Conservation (phyloP, 768 basidiomycete species). For the Lentinus tigrinus region DNA sequence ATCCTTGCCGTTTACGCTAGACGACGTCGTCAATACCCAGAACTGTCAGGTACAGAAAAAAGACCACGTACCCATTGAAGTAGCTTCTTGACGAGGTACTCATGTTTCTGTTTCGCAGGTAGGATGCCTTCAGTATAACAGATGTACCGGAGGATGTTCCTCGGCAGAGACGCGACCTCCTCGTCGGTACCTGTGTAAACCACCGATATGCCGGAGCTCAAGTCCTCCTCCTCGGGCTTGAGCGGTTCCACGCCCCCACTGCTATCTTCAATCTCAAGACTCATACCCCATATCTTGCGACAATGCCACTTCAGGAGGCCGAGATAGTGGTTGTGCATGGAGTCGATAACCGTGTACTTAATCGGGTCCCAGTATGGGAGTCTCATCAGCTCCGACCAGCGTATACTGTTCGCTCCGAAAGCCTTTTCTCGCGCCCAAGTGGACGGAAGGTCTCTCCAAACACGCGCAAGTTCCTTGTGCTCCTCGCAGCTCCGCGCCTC, state of each 20-base stretch:
- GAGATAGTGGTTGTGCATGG: conserved; percentile 42
- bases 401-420: conserved; percentile 21
- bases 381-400: conserved; percentile 29
- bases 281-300: conserved; percentile 2
- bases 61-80: background rate
- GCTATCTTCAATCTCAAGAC: conserved; percentile 10
- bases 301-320: conserved; percentile 19
- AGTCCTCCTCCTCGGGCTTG: background rate
- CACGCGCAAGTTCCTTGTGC: conserved; percentile 19
- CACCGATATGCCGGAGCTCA: background rate
- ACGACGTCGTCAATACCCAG: too few species aligned
- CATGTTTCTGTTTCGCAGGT: background rate
- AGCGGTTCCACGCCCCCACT: conserved; percentile 10
- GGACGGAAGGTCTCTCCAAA: conserved; percentile 18
- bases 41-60: too few species aligned
- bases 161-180: background rate
- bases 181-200: background rate
- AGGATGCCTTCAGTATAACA: conserved; percentile 1
- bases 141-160: background rate
- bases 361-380: conserved; percentile 42
- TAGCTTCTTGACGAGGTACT: background rate
- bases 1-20: too few species aligned
- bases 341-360: conserved; percentile 33
- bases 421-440: conserved; percentile 3
- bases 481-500: conserved; percentile 5